phyloP scores from a whole-genome alignment of 2,329 filamentous ascomycete genomes.

The Chrysoporthe puriensis region DNA sequence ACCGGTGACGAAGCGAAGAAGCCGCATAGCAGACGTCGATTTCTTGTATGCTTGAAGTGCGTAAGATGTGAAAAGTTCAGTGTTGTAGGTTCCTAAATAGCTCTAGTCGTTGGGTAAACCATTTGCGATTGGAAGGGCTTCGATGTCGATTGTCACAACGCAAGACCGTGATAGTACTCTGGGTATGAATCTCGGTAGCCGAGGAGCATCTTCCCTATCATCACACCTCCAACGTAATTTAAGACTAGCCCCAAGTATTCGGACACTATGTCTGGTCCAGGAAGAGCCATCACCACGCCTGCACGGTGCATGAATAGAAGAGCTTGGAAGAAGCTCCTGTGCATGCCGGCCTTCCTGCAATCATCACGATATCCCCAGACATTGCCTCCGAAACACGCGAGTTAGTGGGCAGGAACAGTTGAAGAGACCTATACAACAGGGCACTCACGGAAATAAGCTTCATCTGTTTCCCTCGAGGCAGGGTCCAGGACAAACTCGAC shows the following conservation, averaged over 20 bases:
- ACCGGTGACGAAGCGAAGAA: too few relatives aligned
- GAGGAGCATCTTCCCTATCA: conserved; percentile 23
- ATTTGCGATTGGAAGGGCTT: too few relatives aligned
- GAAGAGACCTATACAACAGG: too few relatives aligned
- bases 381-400: conserved; percentile 13
- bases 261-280: conserved; percentile 17
- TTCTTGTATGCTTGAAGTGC: too few relatives aligned
- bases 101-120: too few relatives aligned
- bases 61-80: too few relatives aligned
- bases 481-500: conserved; percentile 26
- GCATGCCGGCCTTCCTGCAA: conserved; percentile 17
- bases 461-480: conserved; percentile 16
- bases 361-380: conserved; percentile 27
- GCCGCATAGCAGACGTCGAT: too few relatives aligned
- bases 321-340: conserved; percentile 21
- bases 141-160: not conserved
- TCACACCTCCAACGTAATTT: conserved; percentile 20
- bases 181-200: conserved; percentile 20
- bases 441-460: conserved; percentile 25
- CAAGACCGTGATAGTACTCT: conserved; percentile 17
- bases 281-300: conserved; percentile 22
- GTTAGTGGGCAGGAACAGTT: not conserved
- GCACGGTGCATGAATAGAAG: conserved; percentile 26
- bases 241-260: conserved; percentile 12
- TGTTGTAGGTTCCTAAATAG: too few relatives aligned